phyloP scores from a whole-genome alignment of 1,284 basidiomycete genomes.

The Ceratorhiza oryzae-sativae region DNA sequence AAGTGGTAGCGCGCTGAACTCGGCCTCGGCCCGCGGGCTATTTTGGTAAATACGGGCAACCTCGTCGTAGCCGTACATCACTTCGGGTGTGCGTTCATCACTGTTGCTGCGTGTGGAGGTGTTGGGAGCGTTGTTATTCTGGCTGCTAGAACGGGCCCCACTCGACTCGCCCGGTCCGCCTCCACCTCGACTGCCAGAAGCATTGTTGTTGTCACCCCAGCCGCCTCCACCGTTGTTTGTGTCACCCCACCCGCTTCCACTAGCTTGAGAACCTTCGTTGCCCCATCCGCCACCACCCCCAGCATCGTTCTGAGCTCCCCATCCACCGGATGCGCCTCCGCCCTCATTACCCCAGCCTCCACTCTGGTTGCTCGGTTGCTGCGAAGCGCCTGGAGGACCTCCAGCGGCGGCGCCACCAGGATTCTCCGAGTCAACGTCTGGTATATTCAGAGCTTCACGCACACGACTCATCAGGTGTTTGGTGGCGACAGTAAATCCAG shows the following conservation, averaged over 20 bases:
- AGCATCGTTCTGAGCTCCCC: conserved; percentile 8
- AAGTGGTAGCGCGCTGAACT: conserved; percentile 82
- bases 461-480: conserved; percentile 71
- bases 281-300: conserved; percentile 15
- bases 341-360: conserved; percentile 33
- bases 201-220: conserved; percentile 15
- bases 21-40: conserved; percentile 83
- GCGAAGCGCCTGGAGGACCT: conserved; percentile 2
- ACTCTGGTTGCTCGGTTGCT: not conserved
- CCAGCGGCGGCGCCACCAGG: conserved; percentile 36
- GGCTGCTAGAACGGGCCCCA: not conserved
- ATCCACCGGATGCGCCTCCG: not conserved
- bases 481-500: conserved; percentile 87
- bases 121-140: conserved; percentile 7
- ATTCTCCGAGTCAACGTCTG: conserved; percentile 25
- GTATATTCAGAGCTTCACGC: conserved; percentile 52
- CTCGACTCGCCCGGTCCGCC: not conserved
- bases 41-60: conserved; percentile 95
- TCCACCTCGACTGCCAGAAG: not conserved
- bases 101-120: conserved; percentile 44
- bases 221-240: conserved; percentile 9
- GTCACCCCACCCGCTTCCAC: conserved; percentile 14
- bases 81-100: conserved; percentile 60
- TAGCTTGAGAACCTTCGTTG: conserved; percentile 15
- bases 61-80: conserved; percentile 89